Conservation (phyloP, 2,329 filamentous ascomycete genomes). For the Lachnellula subtilissima region DNA sequence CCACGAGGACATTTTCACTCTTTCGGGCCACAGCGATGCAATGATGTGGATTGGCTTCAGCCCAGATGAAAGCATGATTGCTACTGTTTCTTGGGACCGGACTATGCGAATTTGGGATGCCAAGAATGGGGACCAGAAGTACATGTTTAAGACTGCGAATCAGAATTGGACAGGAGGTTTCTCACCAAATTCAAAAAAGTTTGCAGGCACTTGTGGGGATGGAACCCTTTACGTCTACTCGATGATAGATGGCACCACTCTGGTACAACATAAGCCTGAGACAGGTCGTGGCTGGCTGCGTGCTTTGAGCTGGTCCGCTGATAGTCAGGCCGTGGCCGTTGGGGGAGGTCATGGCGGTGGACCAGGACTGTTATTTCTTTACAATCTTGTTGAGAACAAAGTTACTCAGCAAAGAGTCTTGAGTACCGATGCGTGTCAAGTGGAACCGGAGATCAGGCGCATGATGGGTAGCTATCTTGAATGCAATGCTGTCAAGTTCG, state of each 20-base stretch:
- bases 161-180: constrained; percentile 11
- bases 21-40: constrained; percentile 7
- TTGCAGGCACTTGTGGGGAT: constrained; percentile 10
- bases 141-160: constrained; percentile 2
- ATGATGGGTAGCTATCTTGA: constrained; percentile 5
- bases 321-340: constrained; percentile 4
- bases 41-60: constrained; percentile 10
- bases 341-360: constrained; percentile 2
- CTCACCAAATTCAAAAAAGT: constrained; percentile 6
- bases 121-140: background rate
- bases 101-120: constrained; percentile 10
- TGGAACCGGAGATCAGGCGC: background rate
- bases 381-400: constrained; percentile 1
- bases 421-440: constrained; percentile 2
- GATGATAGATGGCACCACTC: constrained; percentile 1
- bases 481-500: background rate
- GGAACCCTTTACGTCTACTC: constrained; percentile 5
- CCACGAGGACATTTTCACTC: constrained; percentile 3
- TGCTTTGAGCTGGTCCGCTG: constrained; percentile 5
- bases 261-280: constrained; percentile 1
- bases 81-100: constrained; percentile 5
- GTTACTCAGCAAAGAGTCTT: constrained; percentile 5
- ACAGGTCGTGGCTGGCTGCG: constrained; percentile 2
- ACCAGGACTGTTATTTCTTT: constrained; percentile 2
- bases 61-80: constrained; percentile 6